Evolutionary conservation across 2,329 filamentous ascomycete species (phyloP).

Genomic region (Cladosporium halotolerans): DNA sequence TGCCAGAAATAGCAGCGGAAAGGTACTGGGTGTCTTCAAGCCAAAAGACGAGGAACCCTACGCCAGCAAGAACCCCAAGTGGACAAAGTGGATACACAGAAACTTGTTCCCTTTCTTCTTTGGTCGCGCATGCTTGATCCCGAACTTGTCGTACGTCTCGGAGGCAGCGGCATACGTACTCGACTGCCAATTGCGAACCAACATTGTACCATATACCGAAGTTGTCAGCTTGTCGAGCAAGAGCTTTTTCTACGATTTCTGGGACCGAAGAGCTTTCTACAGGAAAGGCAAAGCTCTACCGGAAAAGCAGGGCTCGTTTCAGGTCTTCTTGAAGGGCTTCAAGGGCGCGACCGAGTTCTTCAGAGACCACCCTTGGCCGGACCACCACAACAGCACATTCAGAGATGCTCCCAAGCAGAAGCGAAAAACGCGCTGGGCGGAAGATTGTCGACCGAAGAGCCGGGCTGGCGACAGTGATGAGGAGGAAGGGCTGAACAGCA

Average conservation of each 20-base stretch:
- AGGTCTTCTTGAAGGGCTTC: constrained; percentile 93
- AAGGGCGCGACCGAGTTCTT: constrained; percentile 96
- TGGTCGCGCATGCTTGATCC: constrained; percentile 88
- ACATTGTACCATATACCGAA: constrained; percentile 93
- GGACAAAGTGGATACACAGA: constrained; percentile 99
- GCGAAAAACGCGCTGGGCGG: constrained; percentile 71
- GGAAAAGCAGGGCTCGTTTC: constrained; percentile 89
- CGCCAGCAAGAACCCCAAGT: constrained; percentile 93
- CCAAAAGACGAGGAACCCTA: constrained; percentile 99
- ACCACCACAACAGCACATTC: constrained; percentile 68
- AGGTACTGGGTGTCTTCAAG: constrained; percentile 96
- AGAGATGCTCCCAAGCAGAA: constrained; percentile 60
- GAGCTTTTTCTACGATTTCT: constrained; percentile 97
- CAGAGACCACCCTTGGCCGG: constrained; percentile 93
- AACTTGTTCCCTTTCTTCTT: constrained; percentile 98
- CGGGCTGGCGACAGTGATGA: constrained; percentile 48
- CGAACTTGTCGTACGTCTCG: constrained; percentile 94
- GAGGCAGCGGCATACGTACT: constrained; percentile 96
- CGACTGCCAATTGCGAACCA: constrained; percentile 80
- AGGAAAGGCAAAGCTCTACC: constrained; percentile 81
- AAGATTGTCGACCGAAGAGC: constrained; percentile 67
- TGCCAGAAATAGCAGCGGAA: constrained; percentile 82
- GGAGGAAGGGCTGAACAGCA: constrained; percentile 42
- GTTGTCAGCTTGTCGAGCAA: constrained; percentile 92
- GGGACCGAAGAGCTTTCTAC: constrained; percentile 84